phyloP scores from a whole-genome alignment of 495 filamentous ascomycete genomes.

The Apodospora peruviana region DNA sequence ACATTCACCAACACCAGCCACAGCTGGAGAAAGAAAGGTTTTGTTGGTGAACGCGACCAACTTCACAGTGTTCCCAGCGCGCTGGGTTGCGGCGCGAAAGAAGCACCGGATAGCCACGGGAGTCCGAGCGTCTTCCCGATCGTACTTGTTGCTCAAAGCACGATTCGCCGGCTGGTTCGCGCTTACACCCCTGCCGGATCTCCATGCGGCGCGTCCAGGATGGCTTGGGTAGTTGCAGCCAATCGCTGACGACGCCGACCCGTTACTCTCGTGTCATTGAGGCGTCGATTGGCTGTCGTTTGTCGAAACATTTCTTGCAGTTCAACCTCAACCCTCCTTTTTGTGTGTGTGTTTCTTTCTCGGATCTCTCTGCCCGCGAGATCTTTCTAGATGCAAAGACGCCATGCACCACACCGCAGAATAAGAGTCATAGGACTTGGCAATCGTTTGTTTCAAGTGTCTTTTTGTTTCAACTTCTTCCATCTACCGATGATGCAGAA shows the following conservation, averaged over 20 bases:
- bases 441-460: conserved; percentile 4
- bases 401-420: not conserved
- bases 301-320: not conserved
- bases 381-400: not conserved
- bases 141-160: conserved; percentile 2
- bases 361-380: too few species aligned
- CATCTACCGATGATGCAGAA: not conserved
- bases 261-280: conserved; percentile 6
- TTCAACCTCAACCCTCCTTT: not conserved
- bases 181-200: conserved; percentile 4
- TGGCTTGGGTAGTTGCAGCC: conserved; percentile 1
- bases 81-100: conserved; percentile 3
- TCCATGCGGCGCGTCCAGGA: conserved; percentile 15
- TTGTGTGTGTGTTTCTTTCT: too few species aligned
- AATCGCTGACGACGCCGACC: not conserved
- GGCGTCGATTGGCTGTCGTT: conserved; percentile 11
- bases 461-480: conserved; percentile 1
- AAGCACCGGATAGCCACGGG: conserved; percentile 3
- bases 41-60: not conserved
- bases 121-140: not conserved
- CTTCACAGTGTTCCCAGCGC: not conserved
- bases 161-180: conserved; percentile 14
- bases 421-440: not conserved
- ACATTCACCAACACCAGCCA: too few species aligned
- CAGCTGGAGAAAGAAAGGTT: not conserved